phyloP scores from a whole-genome alignment of 1,284 basidiomycete genomes.

The Ganoderma lucidum region DNA sequence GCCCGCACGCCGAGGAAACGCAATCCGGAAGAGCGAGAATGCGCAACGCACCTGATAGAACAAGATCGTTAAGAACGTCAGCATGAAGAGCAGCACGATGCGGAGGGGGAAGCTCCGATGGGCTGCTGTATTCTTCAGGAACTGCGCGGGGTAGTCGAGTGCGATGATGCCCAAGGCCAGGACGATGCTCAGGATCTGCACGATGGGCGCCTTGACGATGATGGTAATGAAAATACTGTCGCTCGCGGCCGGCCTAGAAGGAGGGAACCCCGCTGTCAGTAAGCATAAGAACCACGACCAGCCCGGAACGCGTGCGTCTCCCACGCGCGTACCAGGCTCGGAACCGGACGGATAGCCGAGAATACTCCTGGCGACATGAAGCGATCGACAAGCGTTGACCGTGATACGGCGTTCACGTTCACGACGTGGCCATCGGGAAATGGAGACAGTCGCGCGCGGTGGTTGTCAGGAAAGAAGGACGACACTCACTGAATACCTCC shows the following conservation, averaged over 20 bases:
- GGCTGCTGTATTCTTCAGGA: constrained; percentile 61
- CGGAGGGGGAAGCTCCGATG: constrained; percentile 72
- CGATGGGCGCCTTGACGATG: constrained; percentile 77
- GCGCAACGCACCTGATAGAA: constrained; percentile 75
- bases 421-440: not conserved
- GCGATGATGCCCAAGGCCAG: constrained; percentile 64
- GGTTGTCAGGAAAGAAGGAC: not conserved
- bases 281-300: constrained; percentile 9
- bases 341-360: not conserved
- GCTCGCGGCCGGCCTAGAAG: constrained; percentile 66
- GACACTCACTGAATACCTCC: constrained; percentile 80
- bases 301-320: not conserved
- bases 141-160: constrained; percentile 73
- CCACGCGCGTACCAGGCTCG: not conserved
- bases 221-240: constrained; percentile 70
- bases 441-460: not conserved
- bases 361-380: not conserved
- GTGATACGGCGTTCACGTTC: not conserved
- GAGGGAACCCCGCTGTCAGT: not conserved
- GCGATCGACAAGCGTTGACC: not conserved
- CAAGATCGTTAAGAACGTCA: constrained; percentile 71
- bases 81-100: constrained; percentile 69
- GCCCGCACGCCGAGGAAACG: not conserved
- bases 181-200: constrained; percentile 73
- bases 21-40: not conserved